These are phyloP conservation scores for Cicer judaicum DNA, from an alignment of 306 rosid species.

Conservation along the genomic window DNA sequence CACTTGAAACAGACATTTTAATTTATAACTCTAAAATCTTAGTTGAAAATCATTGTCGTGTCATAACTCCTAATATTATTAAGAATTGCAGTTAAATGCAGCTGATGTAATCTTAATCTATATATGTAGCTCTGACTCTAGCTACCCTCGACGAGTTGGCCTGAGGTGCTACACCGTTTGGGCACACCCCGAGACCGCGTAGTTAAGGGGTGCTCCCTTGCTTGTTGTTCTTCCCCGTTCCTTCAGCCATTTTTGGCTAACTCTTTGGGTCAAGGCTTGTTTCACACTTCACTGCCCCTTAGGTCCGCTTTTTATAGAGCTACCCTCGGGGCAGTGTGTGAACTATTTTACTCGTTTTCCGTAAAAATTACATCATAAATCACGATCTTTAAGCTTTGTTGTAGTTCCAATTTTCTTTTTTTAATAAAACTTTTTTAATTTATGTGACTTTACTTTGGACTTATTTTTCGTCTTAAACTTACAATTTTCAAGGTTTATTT, in stretches of 20 bases:
- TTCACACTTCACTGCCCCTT: too few species aligned
- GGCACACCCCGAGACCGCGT: too few species aligned
- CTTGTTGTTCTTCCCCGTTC: too few species aligned
- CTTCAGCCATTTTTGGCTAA: too few species aligned
- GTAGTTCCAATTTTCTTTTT: neutral
- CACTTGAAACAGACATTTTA: conserved; percentile 14
- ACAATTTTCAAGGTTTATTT: neutral
- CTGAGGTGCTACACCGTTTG: too few species aligned
- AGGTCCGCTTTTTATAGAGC: too few species aligned
- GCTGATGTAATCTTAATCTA: neutral
- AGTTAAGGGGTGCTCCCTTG: too few species aligned
- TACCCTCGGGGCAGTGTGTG: too few species aligned
- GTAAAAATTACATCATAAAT: neutral
- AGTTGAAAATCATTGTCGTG: neutral
- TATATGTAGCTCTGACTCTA: neutral
- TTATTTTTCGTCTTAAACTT: too few species aligned
- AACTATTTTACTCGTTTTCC: too few species aligned
- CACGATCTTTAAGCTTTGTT: neutral
- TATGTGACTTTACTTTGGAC: neutral
- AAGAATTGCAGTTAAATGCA: neutral
- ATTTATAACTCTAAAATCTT: neutral
- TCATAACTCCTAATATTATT: neutral
- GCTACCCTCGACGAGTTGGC: too few species aligned
- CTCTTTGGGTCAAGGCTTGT: too few species aligned
- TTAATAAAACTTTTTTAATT: neutral